A percentile compares a stretch with the other conserved stretches of the same genome.
Evolutionary conservation across 176 grass and related monocot genomes (phyloP).

Genomic region (Oryza glumipatula): DNA sequence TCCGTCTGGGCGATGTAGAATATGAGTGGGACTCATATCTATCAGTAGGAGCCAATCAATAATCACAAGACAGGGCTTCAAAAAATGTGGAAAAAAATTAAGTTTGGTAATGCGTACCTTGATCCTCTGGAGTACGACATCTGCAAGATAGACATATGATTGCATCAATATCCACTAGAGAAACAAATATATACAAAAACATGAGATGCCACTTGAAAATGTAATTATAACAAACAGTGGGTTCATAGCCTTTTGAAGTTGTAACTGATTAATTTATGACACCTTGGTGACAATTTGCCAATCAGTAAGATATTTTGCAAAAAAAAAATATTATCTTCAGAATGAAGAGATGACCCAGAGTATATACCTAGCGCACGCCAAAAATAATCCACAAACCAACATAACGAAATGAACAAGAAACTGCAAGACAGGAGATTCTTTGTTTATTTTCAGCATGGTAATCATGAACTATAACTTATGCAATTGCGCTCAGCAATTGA

Average conservation of each 20-base stretch:
- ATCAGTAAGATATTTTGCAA: background rate
- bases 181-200: background rate
- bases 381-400: background rate
- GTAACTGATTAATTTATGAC: background rate
- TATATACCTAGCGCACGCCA: background rate
- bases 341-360: background rate
- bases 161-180: background rate
- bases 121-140: constrained; percentile 77
- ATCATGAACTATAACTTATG: background rate
- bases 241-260: background rate
- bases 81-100: background rate
- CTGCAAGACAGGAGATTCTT: background rate
- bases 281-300: background rate
- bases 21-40: constrained; percentile 39
- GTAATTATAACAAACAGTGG: background rate
- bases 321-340: too few relatives aligned
- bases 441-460: background rate
- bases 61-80: background rate
- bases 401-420: background rate
- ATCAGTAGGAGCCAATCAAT: background rate
- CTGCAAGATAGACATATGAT: constrained; percentile 39
- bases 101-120: constrained; percentile 36
- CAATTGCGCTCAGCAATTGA: background rate
- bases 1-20: constrained; percentile 34
- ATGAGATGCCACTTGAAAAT: background rate